Base-by-base conservation (phyloP, 1,284 basidiomycete genomes). In the Puccinia polysora region DNA sequence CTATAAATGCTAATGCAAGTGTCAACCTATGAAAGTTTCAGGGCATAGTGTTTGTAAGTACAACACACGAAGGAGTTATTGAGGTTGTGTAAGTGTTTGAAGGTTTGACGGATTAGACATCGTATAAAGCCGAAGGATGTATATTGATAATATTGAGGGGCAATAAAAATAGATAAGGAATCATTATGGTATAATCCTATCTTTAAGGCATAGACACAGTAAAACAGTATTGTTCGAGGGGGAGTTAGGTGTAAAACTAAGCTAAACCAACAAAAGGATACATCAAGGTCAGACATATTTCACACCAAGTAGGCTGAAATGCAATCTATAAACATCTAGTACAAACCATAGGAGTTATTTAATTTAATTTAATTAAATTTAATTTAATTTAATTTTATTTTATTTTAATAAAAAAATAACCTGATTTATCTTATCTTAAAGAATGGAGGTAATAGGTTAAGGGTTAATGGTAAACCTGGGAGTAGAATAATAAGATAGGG, bases 391-490 rank as follows among this genome's bases (percentile, higher is more conserved):
- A n/a, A 49, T n/a, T 23, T n/a, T n/a, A n/a, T n/a, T n/a, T n/a
- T n/a, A n/a, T n/a, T n/a, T n/a, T n/a, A n/a, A n/a, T n/a, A n/a
- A 49, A 49, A 49, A 49, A 49, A 49, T 49, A 49, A 49, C 47
- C 47, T 49, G 47, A 49, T 49, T 5, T n/a, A 49, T 49, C 4
- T 49, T 49, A 23, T n/a, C n/a, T n/a, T n/a, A n/a, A n/a, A n/a
- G 25, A 49, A 23, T n/a, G 47, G 47, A 23, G 47, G 47, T 49
- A 49, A 49, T 15, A 49, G 47, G 47, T 49, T 49, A 5, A 49
- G 25, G 47, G 25, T n/a, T 5, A 23, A 23, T 49, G 47, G 18
- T 49, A 49, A 49, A 23, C 5, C 4, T n/a, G 25, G 25, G 25
- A 23, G 18, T 6, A 49, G 15, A 49, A 23, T 5, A 49, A n/a